Evolutionary conservation across 176 grass and related monocot species (phyloP).

Genomic region (Triticum monococcum): DNA sequence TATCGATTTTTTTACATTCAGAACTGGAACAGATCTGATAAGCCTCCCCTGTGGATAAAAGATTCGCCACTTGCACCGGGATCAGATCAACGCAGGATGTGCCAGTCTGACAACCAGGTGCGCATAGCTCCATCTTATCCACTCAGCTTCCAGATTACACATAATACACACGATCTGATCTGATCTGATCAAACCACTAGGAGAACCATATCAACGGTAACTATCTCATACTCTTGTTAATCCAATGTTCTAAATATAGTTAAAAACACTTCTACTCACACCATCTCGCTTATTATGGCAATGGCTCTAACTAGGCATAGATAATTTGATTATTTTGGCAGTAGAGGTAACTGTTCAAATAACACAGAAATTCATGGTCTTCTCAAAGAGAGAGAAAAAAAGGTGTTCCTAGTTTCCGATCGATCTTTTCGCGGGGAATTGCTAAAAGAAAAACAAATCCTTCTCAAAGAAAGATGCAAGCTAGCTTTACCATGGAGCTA

Average conservation of each 20-base stretch:
- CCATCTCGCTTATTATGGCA: background rate
- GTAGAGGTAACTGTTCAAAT: background rate
- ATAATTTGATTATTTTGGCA: background rate
- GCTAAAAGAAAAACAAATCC: background rate
- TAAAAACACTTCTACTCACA: background rate
- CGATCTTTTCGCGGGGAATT: background rate
- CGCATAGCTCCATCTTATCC: background rate
- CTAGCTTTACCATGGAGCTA: background rate
- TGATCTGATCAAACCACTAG: background rate
- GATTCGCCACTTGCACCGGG: conserved; percentile 7
- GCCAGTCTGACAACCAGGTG: background rate
- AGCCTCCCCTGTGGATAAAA: background rate
- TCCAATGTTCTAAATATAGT: too few species aligned
- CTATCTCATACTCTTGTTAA: too few species aligned
- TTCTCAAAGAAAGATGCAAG: background rate
- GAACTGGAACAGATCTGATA: background rate
- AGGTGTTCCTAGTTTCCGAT: background rate
- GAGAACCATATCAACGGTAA: background rate
- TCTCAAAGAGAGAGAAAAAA: background rate
- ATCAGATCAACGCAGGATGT: background rate
- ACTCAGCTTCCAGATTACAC: conserved; percentile 17
- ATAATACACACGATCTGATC: background rate
- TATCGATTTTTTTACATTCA: background rate
- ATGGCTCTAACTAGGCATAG: background rate
- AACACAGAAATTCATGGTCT: background rate